Base-by-base conservation (phyloP, 2,329 filamentous ascomycete species). In the Microdochium trichocladiopsis region DNA sequence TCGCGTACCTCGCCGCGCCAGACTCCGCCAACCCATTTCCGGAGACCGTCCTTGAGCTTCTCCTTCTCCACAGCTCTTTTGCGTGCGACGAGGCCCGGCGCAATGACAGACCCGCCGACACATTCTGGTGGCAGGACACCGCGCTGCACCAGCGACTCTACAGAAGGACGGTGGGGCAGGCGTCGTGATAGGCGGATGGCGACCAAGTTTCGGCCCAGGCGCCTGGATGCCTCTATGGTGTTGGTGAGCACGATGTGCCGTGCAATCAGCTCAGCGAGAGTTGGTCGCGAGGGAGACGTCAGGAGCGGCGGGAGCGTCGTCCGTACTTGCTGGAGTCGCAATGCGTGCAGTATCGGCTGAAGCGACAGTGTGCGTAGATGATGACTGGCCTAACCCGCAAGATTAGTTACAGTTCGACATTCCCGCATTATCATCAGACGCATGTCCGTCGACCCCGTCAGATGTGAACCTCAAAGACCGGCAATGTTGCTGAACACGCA, bases 71-170 rank as follows among this genome's bases (percentile, higher is more conserved):
- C 74, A 12, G 77, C 78, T 52, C 80, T 73, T 61, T 80, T 80
- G 57, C 76, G 75, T 25, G 82, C 83, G n/a, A 87, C 78, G 31
- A 88, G 69, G 1, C 73, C 77, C 0, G 84, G 84, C 1, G 83
- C 79, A 31, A 31, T 31, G 1, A 87, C 72, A 51, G 63, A 55
- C 66, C 69, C 51, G 58, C 63, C 52, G 14, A 81, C 78, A 61
- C 83, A 86, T 65, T 88, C 84, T 47, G 74, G 72, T 1, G 84
- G 86, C 25, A 90, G 69, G 25, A 90, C 84, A 25, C 79, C 79
- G 12, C 83, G 75, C 57, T 80, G 74, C 2, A 87, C 83, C 6
- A 90, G 73, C 9, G 75, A 73, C 54, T 81, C 76, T 5, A 79
- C 73, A 2, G 80, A 78, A 0, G 84, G 85, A 1, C 86, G 76